phyloP scores from a whole-genome alignment of 2,329 filamentous ascomycete species.

The Lachnellula subtilissima region DNA sequence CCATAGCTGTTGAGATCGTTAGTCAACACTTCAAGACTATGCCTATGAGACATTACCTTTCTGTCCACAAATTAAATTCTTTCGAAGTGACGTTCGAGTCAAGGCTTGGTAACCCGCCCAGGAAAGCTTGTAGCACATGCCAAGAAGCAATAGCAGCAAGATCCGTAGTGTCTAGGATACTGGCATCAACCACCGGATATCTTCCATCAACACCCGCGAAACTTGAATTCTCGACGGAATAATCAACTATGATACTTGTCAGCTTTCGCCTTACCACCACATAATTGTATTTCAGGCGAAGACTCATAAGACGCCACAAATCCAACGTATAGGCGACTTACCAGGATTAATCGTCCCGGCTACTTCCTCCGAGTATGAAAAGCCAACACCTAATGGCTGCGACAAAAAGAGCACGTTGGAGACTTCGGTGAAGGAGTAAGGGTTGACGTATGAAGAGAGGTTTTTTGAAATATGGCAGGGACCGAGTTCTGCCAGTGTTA shows the following conservation, averaged over 20 bases:
- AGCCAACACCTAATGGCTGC: constrained; percentile 63
- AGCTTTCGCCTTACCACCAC: neutral
- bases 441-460: constrained; percentile 35
- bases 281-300: neutral
- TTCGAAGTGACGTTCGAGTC: constrained; percentile 21
- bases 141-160: constrained; percentile 51
- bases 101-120: constrained; percentile 40
- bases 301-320: neutral
- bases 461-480: constrained; percentile 37
- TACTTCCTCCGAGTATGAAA: constrained; percentile 51
- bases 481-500: constrained; percentile 30
- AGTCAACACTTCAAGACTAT: neutral
- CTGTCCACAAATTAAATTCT: constrained; percentile 54
- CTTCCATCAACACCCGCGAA: constrained; percentile 17
- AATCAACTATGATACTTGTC: constrained; percentile 1
- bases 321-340: neutral
- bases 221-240: constrained; percentile 13
- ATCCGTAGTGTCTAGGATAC: constrained; percentile 49
- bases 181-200: constrained; percentile 36
- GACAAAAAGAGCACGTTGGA: constrained; percentile 48
- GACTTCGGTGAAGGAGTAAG: constrained; percentile 58
- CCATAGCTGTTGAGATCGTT: constrained; percentile 47
- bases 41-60: constrained; percentile 32
- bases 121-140: constrained; percentile 52
- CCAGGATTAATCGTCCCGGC: constrained; percentile 23